Conservation (phyloP, 139 green algal species). For the Chlamydomonas eustigma region DNA sequence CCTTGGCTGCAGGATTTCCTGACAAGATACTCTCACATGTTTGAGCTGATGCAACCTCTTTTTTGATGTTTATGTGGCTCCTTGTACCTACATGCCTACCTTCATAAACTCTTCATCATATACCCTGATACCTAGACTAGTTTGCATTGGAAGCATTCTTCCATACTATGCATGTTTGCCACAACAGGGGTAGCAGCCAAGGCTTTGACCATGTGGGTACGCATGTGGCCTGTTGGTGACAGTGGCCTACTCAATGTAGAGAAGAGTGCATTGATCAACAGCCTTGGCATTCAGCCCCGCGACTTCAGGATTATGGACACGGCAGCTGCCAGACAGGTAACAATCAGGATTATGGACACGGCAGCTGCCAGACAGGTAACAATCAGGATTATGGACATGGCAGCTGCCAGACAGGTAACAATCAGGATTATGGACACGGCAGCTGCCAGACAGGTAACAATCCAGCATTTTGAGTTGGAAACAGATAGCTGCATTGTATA, state of each 20-base stretch:
- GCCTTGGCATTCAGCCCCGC: slow-evolving; percentile 4
- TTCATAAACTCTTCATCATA: not conserved
- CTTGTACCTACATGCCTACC: not conserved
- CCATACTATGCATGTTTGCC: not conserved
- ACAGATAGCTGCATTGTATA: too few relatives aligned
- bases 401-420: too few relatives aligned
- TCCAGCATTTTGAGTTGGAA: too few relatives aligned
- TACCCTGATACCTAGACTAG: too few relatives aligned
- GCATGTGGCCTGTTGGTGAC: slow-evolving; percentile 5
- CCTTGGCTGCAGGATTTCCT: not conserved
- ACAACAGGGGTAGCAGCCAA: not conserved
- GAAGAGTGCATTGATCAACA: not conserved
- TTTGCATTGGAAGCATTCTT: too few relatives aligned
- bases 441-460: too few relatives aligned
- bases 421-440: too few relatives aligned
- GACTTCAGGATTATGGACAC: slow-evolving; percentile 10
- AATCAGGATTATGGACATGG: too few relatives aligned
- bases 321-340: not conserved
- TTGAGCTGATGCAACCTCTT: not conserved
- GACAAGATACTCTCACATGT: not conserved
- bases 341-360: too few relatives aligned
- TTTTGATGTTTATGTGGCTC: not conserved
- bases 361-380: too few relatives aligned
- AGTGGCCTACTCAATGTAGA: not conserved
- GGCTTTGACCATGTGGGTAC: slow-evolving; percentile 5